These are phyloP conservation scores for Samsoniella hepiali DNA, from an alignment of 2,329 filamentous ascomycete species.

Conservation along the genomic window DNA sequence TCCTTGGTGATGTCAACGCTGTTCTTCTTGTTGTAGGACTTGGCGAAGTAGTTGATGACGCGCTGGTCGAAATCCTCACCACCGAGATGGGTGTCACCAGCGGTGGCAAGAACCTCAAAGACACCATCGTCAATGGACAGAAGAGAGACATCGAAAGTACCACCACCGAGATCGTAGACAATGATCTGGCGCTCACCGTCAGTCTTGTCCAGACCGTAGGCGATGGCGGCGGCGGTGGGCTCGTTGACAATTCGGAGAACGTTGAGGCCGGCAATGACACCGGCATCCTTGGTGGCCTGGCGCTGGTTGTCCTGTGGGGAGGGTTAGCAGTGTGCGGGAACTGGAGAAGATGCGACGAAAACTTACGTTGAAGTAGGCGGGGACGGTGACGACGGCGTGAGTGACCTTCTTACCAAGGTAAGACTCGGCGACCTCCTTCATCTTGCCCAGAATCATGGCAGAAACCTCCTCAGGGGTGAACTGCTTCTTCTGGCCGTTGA, in stretches of 20 bases:
- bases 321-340: conserved; percentile 24
- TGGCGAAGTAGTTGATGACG: conserved; percentile 93
- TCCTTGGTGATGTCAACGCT: conserved; percentile 89
- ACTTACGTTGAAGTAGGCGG: conserved; percentile 85
- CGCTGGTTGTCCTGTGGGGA: conserved; percentile 72
- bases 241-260: conserved; percentile 96
- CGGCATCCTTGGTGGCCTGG: conserved; percentile 95
- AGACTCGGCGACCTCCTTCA: conserved; percentile 78
- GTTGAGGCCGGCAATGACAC: conserved; percentile 86
- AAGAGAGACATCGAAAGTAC: conserved; percentile 92
- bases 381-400: conserved; percentile 89
- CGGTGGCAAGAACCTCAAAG: conserved; percentile 91
- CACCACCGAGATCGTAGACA: conserved; percentile 90
- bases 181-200: conserved; percentile 83
- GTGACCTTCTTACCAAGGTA: conserved; percentile 80
- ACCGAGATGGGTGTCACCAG: conserved; percentile 95
- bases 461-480: conserved; percentile 81
- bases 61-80: conserved; percentile 99
- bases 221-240: conserved; percentile 91
- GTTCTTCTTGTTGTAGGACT: conserved; percentile 99
- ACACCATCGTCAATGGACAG: conserved; percentile 88
- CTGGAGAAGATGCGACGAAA: neutral
- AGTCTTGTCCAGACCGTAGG: conserved; percentile 88
- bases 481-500: conserved; percentile 61
- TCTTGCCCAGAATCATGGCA: conserved; percentile 78